Conservation (phyloP, 306 rosid genomes). For the Vigna angularis region DNA sequence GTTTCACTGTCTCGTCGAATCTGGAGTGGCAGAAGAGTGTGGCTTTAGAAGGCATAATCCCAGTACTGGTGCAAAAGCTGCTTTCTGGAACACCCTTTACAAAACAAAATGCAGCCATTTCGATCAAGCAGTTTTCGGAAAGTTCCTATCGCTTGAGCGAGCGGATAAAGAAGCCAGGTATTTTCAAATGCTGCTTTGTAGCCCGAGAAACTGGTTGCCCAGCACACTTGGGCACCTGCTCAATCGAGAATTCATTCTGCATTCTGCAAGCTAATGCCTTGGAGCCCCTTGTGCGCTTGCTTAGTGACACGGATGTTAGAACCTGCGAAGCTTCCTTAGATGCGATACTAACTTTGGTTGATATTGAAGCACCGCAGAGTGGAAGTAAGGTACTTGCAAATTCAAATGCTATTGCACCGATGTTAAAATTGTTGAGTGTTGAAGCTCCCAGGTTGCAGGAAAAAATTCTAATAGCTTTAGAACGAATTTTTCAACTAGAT, state of each 20-base stretch:
- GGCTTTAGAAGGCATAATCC: conserved; percentile 69
- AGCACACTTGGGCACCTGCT: conserved; percentile 61
- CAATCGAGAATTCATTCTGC: conserved; percentile 68
- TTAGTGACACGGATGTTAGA: conserved; percentile 53
- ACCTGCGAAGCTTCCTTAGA: conserved; percentile 70
- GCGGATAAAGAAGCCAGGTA: conserved; percentile 53
- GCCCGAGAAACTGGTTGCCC: conserved; percentile 55
- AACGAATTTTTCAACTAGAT: conserved; percentile 57
- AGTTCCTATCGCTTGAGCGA: conserved; percentile 61
- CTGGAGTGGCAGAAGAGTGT: conserved; percentile 64
- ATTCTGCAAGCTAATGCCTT: conserved; percentile 63
- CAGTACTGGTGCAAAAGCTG: conserved; percentile 59
- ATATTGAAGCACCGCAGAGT: conserved; percentile 46
- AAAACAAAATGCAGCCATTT: conserved; percentile 60
- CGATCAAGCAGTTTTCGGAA: conserved; percentile 70
- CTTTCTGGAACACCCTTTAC: conserved; percentile 61
- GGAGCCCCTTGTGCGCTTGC: conserved; percentile 67
- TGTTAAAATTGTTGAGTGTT: conserved; percentile 51
- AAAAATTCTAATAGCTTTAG: conserved; percentile 57
- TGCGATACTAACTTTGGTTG: conserved; percentile 60
- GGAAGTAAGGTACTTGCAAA: conserved; percentile 63
- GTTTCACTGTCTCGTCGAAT: conserved; percentile 66
- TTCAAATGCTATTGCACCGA: conserved; percentile 55
- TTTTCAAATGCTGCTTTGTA: conserved; percentile 49
- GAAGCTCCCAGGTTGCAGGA: conserved; percentile 51